Evolutionary conservation across 2,329 filamentous ascomycete species (phyloP).

Genomic region (Colletotrichum lini): DNA sequence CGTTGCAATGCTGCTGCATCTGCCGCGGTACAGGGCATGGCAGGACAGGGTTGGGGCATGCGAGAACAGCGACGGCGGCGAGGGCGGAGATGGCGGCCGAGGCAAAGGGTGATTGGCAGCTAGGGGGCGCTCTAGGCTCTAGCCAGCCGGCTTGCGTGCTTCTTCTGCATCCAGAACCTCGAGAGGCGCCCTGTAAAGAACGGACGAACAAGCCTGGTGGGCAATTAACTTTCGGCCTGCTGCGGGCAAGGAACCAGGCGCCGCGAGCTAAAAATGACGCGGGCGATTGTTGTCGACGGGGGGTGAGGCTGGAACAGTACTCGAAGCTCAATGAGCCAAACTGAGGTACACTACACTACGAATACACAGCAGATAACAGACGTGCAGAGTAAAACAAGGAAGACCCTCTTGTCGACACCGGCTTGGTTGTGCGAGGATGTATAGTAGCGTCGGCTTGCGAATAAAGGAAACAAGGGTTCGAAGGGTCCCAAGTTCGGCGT

Average conservation of each 20-base stretch:
- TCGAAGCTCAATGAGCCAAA: slow-evolving; percentile 27
- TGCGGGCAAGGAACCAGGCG: slow-evolving; percentile 39
- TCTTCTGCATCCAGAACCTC: slow-evolving; percentile 40
- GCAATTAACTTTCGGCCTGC: slow-evolving; percentile 39
- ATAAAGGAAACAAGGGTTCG: slow-evolving; percentile 12
- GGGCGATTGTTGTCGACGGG: slow-evolving; percentile 37
- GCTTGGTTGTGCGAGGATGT: background rate
- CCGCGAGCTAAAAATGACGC: slow-evolving; percentile 39
- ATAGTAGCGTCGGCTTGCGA: background rate
- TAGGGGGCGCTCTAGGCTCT: background rate
- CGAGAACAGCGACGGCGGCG: slow-evolving; percentile 37
- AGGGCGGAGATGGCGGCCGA: slow-evolving; percentile 31
- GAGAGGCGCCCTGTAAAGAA: slow-evolving; percentile 32
- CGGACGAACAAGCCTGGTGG: slow-evolving; percentile 17
- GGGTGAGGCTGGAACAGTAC: slow-evolving; percentile 38
- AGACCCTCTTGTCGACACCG: slow-evolving; percentile 1
- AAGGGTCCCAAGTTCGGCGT: slow-evolving; percentile 6
- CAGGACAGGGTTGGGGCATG: slow-evolving; percentile 36
- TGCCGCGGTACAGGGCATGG: slow-evolving; percentile 42
- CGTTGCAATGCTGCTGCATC: slow-evolving; percentile 43
- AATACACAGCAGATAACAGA: too few species aligned
- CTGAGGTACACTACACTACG: background rate
- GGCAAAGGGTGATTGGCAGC: slow-evolving; percentile 33
- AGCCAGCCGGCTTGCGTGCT: slow-evolving; percentile 35
- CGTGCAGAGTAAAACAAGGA: slow-evolving; percentile 6